A percentile compares a stretch with the other conserved stretches of the same genome.
phyloP scores from a whole-genome alignment of 306 rosid genomes.

The Trichosanthes cucumerina region DNA sequence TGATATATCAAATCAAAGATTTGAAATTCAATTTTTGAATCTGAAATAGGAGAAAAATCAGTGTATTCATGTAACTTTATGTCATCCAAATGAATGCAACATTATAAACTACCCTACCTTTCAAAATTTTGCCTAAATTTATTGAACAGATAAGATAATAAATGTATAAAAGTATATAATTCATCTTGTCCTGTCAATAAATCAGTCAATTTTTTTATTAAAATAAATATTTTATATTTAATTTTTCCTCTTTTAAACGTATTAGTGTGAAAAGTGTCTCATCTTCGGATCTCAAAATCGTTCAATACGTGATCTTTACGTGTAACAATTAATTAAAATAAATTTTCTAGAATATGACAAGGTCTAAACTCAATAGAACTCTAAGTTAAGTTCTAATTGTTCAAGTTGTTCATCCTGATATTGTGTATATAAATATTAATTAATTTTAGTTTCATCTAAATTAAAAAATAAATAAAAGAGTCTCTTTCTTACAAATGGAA shows the following conservation, averaged over 20 bases:
- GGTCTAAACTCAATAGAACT: no score
- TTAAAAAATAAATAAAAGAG: no score
- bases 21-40: neutral
- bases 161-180: neutral
- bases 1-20: slow-evolving; percentile 8
- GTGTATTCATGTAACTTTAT: neutral
- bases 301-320: neutral
- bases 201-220: neutral
- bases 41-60: neutral
- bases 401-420: no score
- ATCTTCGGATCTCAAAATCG: neutral
- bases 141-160: neutral
- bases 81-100: slow-evolving; percentile 8
- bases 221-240: neutral
- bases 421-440: no score
- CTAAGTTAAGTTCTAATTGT: no score
- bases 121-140: neutral
- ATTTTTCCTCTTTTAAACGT: neutral
- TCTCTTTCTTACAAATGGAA: neutral
- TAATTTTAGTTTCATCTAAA: neutral
- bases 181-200: neutral
- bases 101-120: neutral
- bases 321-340: neutral
- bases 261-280: neutral
- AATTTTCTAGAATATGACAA: neutral